Evolutionary conservation across 208 protist genomes (phyloP), one percentile per base, ranked within the genome.

Genomic region (Herpetomonas tarakana): DNA sequence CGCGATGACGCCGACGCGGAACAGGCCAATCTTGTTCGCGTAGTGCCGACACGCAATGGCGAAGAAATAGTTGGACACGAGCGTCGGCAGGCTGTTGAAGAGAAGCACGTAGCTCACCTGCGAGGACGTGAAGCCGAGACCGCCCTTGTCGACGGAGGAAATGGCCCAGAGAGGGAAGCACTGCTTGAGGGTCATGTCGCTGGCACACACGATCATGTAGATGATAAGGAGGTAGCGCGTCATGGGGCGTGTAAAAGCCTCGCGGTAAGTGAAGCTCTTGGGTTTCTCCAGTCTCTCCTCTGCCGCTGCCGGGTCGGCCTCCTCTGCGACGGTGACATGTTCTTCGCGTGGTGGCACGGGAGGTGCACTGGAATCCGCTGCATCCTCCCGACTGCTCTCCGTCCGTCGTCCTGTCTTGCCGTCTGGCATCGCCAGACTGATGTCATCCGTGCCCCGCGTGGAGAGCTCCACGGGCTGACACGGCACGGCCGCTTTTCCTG

Each of bases 91-190:
- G 45, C 74, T 81, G 70, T 78, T 78, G 16, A 65, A 49, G 6
- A 86, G 44, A 2, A 86, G 63, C 19, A 76, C 50, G 9, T 60
- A n/a, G 0, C 74, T 68, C 22, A 81, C 49, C n/a, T 52, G 9
- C 31, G 47, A 55, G 28, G 65, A 68, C 7, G 26, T 25, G 30
- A 78, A 62, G 22, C 52, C 70, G 9, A 86, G 52, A 29, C 78
- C 78, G 7, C 71, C 66, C 16, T 44, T 45, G 0, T 28, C 55
- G 14, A 18, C 22, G 0, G 62, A 58, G 1, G 78, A 60, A 62
- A 81, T 73, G 6, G 62, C 72, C 70, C 69, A 81, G 7, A 86
- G 58, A 0, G 78, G 74, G 35, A 86, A 75, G 24, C 67, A 58
- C 54, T 81, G 69, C 27, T 58, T 50, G 14, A 70, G 41, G 3